Conservation (phyloP, 805 yeast species). For the Myxozyma kluyveri region DNA sequence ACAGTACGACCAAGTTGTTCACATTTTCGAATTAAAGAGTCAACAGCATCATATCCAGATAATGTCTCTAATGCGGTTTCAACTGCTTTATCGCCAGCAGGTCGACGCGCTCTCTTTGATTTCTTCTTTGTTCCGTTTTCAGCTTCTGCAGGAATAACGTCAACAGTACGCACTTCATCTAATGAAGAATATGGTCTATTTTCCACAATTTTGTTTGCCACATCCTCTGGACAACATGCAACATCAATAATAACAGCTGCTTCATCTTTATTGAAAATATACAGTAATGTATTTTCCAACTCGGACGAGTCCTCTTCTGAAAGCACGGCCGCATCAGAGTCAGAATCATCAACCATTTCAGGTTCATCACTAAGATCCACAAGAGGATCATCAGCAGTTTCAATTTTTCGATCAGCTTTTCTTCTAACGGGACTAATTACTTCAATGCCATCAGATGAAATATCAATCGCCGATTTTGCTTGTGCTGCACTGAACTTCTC, state of each 20-base stretch:
- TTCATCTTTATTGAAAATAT: slow-evolving; percentile 76
- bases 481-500: slow-evolving; percentile 37
- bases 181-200: slow-evolving; percentile 68
- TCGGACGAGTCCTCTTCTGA: slow-evolving; percentile 45
- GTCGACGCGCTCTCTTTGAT: slow-evolving; percentile 38
- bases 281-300: slow-evolving; percentile 55
- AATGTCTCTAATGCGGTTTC: slow-evolving; percentile 62
- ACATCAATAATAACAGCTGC: slow-evolving; percentile 76
- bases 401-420: background rate
- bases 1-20: slow-evolving; percentile 71
- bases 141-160: slow-evolving; percentile 46
- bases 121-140: slow-evolving; percentile 33
- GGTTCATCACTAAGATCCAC: slow-evolving; percentile 8
- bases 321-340: slow-evolving; percentile 39
- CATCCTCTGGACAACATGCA: slow-evolving; percentile 62
- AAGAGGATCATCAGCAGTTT: slow-evolving; percentile 11
- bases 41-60: slow-evolving; percentile 91
- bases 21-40: slow-evolving; percentile 82
- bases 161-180: slow-evolving; percentile 56
- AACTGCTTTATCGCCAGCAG: slow-evolving; percentile 51
- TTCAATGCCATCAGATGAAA: slow-evolving; percentile 17
- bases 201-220: slow-evolving; percentile 62
- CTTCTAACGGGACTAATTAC: background rate
- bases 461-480: slow-evolving; percentile 12
- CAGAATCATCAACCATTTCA: slow-evolving; percentile 14